These are phyloP conservation scores for Pascua sp. DNA, from an alignment of 1,284 basidiomycete genomes.

Conservation along the genomic window DNA sequence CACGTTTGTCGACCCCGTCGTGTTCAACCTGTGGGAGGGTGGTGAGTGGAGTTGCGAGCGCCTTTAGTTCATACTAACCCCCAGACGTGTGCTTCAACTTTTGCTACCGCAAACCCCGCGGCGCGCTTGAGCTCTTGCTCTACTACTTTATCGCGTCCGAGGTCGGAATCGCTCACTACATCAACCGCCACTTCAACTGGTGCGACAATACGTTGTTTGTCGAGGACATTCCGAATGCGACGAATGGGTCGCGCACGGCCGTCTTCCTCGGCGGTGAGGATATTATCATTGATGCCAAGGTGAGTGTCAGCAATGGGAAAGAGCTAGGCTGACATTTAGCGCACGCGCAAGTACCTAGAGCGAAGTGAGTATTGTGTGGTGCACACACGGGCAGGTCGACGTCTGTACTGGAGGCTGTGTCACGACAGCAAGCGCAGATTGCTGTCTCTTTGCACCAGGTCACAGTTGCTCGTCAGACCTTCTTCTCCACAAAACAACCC, in stretches of 20 bases:
- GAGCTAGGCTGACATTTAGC: conserved; percentile 48
- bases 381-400: background rate
- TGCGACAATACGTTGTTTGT: conserved; percentile 81
- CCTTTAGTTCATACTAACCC: background rate
- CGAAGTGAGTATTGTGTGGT: conserved; percentile 37
- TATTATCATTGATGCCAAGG: conserved; percentile 68
- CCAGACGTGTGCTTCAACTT: conserved; percentile 84
- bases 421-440: too few species aligned
- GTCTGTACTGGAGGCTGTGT: too few species aligned
- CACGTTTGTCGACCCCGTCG: conserved; percentile 78
- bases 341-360: conserved; percentile 67
- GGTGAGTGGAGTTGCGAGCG: conserved; percentile 51
- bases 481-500: too few species aligned
- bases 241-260: conserved; percentile 53
- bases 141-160: conserved; percentile 82
- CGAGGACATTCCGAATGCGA: conserved; percentile 76
- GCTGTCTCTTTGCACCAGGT: too few species aligned
- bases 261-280: conserved; percentile 79
- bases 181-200: conserved; percentile 68
- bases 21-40: conserved; percentile 85
- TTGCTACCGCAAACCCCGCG: conserved; percentile 61
- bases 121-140: conserved; percentile 74
- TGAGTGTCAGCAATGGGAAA: conserved; percentile 37
- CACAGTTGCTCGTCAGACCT: too few species aligned
- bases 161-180: conserved; percentile 76